Conservation (phyloP, 495 filamentous ascomycete genomes). For the Aspergillus campestris region DNA sequence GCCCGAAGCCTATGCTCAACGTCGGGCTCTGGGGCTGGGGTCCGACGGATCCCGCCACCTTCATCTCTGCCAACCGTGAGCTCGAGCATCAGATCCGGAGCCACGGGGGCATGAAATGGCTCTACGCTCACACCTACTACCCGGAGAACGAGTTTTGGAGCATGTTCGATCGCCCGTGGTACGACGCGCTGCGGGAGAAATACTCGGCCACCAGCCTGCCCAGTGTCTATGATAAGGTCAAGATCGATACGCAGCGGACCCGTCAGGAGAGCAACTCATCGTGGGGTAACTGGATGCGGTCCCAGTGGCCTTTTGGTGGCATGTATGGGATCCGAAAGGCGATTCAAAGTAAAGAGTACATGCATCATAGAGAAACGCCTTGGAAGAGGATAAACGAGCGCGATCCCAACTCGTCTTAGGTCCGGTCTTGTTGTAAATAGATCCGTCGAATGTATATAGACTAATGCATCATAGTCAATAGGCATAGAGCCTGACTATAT, state of each 20-base stretch:
- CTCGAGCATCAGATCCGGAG: conserved; percentile 52
- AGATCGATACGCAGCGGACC: conserved; percentile 7
- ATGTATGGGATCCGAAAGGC: conserved; percentile 48
- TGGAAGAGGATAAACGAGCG: conserved; percentile 34
- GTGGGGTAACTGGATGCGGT: conserved; percentile 11
- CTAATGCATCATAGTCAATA: too few species aligned
- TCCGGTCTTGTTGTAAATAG: too few species aligned
- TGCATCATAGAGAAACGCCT: conserved; percentile 40
- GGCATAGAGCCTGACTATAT: too few species aligned
- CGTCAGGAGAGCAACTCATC: conserved; percentile 7
- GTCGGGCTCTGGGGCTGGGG: conserved; percentile 37
- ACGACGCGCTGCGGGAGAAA: conserved; percentile 33
- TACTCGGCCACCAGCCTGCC: conserved; percentile 33
- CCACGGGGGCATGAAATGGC: conserved; percentile 51
- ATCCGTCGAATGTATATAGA: too few species aligned
- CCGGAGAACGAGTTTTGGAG: conserved; percentile 39
- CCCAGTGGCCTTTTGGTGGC: conserved; percentile 41
- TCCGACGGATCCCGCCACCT: conserved; percentile 19
- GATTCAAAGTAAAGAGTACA: conserved; percentile 46
- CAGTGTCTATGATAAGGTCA: conserved; percentile 41
- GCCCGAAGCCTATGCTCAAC: conserved; percentile 28
- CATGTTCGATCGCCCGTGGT: conserved; percentile 35
- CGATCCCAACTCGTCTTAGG: too few species aligned
- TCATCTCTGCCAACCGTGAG: conserved; percentile 47
- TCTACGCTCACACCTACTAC: conserved; percentile 43